phyloP scores from a whole-genome alignment of 345 rosid species.

The Gossypium mustelinum region DNA sequence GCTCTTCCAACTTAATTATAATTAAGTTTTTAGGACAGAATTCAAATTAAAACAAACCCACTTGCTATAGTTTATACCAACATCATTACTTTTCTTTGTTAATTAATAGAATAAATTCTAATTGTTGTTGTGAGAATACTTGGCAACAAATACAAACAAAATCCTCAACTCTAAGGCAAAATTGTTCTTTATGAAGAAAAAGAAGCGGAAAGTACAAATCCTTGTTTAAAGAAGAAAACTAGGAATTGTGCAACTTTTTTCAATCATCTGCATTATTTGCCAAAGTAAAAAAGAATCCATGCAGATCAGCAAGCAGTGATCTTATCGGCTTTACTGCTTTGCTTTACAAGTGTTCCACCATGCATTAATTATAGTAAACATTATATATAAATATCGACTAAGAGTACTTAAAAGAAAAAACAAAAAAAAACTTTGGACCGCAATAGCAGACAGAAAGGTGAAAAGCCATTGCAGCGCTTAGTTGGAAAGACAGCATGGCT shows the following conservation, averaged over 20 bases:
- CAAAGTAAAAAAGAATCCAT: not conserved
- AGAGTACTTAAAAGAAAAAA: no score
- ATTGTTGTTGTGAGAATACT: not conserved
- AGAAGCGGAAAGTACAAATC: not conserved
- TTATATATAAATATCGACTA: not conserved
- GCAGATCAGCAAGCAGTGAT: no score
- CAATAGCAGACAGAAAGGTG: conserved; percentile 30
- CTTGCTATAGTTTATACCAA: not conserved
- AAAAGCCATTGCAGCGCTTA: conserved; percentile 26
- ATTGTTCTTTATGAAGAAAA: not conserved
- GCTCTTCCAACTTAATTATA: not conserved
- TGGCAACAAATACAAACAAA: not conserved
- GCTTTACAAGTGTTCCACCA: not conserved
- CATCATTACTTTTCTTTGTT: not conserved
- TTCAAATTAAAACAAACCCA: not conserved
- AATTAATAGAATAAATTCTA: not conserved
- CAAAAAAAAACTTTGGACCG: conserved; percentile 2
- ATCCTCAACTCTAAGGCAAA: not conserved
- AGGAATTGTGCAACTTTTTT: conserved; percentile 15
- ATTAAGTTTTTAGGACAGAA: no score
- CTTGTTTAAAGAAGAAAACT: not conserved
- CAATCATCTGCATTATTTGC: conserved; percentile 6
- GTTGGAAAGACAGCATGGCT: conserved; percentile 17
- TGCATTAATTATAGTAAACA: not conserved
- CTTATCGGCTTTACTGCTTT: no score